Base-by-base conservation (phyloP, 148 eudicot genomes). In the Dysphania ambrosioides region DNA sequence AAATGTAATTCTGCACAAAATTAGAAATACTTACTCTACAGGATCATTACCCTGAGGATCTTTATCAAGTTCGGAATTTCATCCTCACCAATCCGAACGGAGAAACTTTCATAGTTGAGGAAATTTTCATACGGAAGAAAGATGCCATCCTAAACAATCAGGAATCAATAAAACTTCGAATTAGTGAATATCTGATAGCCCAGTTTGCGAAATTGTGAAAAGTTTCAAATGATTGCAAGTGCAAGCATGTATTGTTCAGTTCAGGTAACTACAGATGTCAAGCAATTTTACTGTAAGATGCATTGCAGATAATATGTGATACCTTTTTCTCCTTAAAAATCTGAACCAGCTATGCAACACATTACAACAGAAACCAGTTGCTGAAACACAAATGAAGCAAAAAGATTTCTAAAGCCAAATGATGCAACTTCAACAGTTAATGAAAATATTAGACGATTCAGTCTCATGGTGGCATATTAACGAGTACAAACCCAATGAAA, bases 121-220 rank as follows among this genome's bases (percentile, higher is more conserved):
- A 95, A 83, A 73, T 95, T 92, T 86, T 95, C 98, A 35, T 89
- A 95, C 30, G 98, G 98, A 65, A 95, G 88, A 79, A 85, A 90
- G 76, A 95, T 95, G 61, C 96, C 97, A 83, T 95, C 98, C 98
- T 95, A 75, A 61, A 71, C 19, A 31, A 77, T 44, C 63, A 77
- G 27, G 21, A 66, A 30, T 5, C 41, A 4, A 26, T 9, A 75
- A 1, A 36, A 64, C 3, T 29, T 27, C 0, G 30, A 74, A 27
- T 75, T 35, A 66, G 32, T 65, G 55, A 12, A 63, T 41, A 41
- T 60, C 41, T 18, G 6, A 40, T 24, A 36, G 29, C 29, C 16
- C 60, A 18, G 26, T 34, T 35, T 23, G 51, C 51, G n/a, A 24
- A 21, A 53, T 5, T 24, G 53, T 9, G n/a, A 2, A n/a, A 26